A percentile compares a stretch with the other conserved stretches of the same genome.
These are phyloP conservation scores for Kodamaea kaohsiungensis DNA, from an alignment of 805 yeast species.

Conservation along the genomic window DNA sequence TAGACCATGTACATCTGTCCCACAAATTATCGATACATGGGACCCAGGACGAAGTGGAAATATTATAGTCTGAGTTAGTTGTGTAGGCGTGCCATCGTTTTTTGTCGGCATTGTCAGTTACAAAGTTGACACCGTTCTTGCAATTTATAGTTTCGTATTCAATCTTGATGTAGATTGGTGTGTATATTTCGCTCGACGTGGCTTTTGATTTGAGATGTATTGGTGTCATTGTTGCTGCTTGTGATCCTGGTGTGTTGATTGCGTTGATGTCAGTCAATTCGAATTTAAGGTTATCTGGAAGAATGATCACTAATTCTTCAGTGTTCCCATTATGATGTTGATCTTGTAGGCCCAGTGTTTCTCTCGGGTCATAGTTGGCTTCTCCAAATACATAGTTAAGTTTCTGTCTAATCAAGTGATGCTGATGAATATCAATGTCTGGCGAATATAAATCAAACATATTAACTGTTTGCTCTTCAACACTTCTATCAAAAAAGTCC, in stretches of 20 bases:
- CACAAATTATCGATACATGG: slow-evolving; percentile 91
- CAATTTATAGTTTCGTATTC: slow-evolving; percentile 67
- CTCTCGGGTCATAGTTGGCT: slow-evolving; percentile 31
- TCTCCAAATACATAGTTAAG: slow-evolving; percentile 56
- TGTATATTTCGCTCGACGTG: slow-evolving; percentile 47
- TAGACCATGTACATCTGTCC: slow-evolving; percentile 90
- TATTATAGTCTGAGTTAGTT: slow-evolving; percentile 70
- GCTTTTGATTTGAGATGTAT: slow-evolving; percentile 33
- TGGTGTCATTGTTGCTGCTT: slow-evolving; percentile 34
- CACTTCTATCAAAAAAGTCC: slow-evolving; percentile 27
- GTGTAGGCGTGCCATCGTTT: slow-evolving; percentile 85
- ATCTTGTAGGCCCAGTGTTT: slow-evolving; percentile 12
- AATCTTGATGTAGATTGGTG: slow-evolving; percentile 72
- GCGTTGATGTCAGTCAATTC: slow-evolving; percentile 53
- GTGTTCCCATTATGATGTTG: slow-evolving; percentile 40
- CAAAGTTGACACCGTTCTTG: slow-evolving; percentile 73
- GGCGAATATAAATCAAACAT: slow-evolving; percentile 46
- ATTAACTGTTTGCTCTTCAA: slow-evolving; percentile 25
- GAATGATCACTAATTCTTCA: slow-evolving; percentile 61
- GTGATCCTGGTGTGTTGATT: slow-evolving; percentile 31
- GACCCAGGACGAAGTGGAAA: slow-evolving; percentile 94
- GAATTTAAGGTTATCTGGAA: slow-evolving; percentile 68
- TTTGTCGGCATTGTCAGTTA: slow-evolving; percentile 54
- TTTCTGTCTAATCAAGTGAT: slow-evolving; percentile 56
- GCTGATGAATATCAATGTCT: slow-evolving; percentile 50